These are phyloP conservation scores for Debaryomyces hansenii DNA, from an alignment of 805 yeast genomes.

Conservation along the genomic window DNA sequence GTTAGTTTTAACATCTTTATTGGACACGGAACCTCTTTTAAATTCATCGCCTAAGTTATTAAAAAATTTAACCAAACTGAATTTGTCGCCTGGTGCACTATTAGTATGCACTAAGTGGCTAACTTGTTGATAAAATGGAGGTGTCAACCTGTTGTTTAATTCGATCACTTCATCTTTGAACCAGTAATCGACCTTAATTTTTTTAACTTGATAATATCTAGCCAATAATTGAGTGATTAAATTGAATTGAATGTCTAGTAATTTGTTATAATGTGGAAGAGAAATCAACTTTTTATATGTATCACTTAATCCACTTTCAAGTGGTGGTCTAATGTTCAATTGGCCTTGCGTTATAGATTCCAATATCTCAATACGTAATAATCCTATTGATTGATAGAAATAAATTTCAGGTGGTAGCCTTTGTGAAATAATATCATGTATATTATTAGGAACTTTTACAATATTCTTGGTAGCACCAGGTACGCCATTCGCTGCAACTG, in stretches of 20 bases:
- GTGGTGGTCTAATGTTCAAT: conserved; percentile 61
- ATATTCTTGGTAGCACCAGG: neutral
- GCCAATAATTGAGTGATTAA: conserved; percentile 70
- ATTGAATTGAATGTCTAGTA: conserved; percentile 63
- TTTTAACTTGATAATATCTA: conserved; percentile 81
- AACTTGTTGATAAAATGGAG: conserved; percentile 47
- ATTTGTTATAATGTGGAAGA: conserved; percentile 43
- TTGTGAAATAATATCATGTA: conserved; percentile 80
- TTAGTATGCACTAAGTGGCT: conserved; percentile 20
- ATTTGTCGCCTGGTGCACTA: conserved; percentile 11
- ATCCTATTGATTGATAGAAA: conserved; percentile 78
- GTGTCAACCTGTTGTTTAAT: conserved; percentile 53
- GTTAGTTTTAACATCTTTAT: conserved; percentile 36
- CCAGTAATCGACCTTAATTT: conserved; percentile 56
- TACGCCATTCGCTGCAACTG: neutral
- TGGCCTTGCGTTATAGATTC: conserved; percentile 68
- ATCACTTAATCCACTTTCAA: conserved; percentile 59
- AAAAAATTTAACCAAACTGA: conserved; percentile 29
- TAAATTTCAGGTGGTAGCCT: conserved; percentile 83
- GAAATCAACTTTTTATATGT: conserved; percentile 59
- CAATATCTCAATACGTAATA: conserved; percentile 61
- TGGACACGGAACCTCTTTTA: conserved; percentile 15
- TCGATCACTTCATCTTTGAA: conserved; percentile 44
- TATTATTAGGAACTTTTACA: conserved; percentile 65
- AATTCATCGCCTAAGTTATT: conserved; percentile 11